phyloP scores from a whole-genome alignment of 2,329 filamentous ascomycete genomes.

The Aspergillus versicolor region DNA sequence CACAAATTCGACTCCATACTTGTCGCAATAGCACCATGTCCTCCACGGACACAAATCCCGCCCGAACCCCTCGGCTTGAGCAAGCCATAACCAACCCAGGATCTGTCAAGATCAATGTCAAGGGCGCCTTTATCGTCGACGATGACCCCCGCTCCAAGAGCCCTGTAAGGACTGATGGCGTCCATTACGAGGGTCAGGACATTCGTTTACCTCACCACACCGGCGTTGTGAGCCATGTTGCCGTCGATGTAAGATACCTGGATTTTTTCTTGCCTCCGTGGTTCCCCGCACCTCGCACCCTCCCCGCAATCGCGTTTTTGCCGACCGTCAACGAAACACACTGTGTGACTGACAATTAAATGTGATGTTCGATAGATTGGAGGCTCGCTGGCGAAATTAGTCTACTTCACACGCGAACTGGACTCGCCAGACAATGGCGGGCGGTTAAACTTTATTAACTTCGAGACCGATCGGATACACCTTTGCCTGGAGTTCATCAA shows the following conservation, averaged over 20 bases:
- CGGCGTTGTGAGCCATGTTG: conserved; percentile 91
- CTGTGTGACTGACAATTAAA: conserved; percentile 8
- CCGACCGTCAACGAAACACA: conserved; percentile 7
- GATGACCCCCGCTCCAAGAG: conserved; percentile 61
- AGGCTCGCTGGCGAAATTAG: conserved; percentile 90
- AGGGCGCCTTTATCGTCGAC: conserved; percentile 94
- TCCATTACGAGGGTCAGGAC: conserved; percentile 77
- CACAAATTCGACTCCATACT: background rate
- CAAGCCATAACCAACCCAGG: conserved; percentile 59
- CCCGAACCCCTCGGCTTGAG: conserved; percentile 32
- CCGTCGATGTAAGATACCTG: conserved; percentile 73
- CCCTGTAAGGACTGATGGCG: conserved; percentile 53
- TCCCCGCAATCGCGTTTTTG: conserved; percentile 30
- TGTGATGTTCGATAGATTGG: conserved; percentile 68
- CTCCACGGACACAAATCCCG: conserved; percentile 26
- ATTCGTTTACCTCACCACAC: conserved; percentile 97
- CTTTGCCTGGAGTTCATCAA: conserved; percentile 91
- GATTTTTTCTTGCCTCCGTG: conserved; percentile 17
- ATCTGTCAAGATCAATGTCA: conserved; percentile 89
- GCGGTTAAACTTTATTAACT: conserved; percentile 89
- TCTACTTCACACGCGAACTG: conserved; percentile 92
- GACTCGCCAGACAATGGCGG: conserved; percentile 78
- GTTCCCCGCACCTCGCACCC: conserved; percentile 30
- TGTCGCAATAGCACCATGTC: conserved; percentile 27
- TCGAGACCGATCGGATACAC: conserved; percentile 93